Evolutionary conservation across 2,329 filamentous ascomycete species (phyloP), one percentile per base, ranked within the genome.

Genomic region (Phialophora tarda): DNA sequence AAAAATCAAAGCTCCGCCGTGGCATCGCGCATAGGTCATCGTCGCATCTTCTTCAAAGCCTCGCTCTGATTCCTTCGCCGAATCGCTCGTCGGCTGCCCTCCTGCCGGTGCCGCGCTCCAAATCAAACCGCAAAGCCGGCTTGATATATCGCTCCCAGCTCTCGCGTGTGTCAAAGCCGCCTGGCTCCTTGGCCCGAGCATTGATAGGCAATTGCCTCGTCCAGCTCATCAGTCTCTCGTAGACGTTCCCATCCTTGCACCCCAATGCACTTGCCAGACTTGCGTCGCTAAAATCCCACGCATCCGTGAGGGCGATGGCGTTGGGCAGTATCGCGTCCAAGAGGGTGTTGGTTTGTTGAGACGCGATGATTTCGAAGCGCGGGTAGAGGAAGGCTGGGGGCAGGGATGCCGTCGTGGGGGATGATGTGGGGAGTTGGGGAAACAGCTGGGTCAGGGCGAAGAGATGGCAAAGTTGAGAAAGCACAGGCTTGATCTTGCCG

Each of bases 201-300:
- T 53, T 53, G 48, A 53, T 53, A 5, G 48, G 48, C 48, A 53
- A 26, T 23, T 53, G 48, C 26, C 48, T 53, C 23, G 48, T 53
- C 48, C 48, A 53, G 10, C 48, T 53, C 48, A 53, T 53, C 14
- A 53, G 10, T 28, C 48, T 53, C 23, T 53, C 48, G 48, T 53
- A 53, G 48, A 53, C 48, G 26, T 53, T 26, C 23, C 48, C 48
- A 26, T 53, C 48, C 26, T 53, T 53, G 48, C 48, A 53, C 23
- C 48, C 48, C 23, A 53, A 8, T 10, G 48, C 48, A n/a, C 48
- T 53, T 26, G 48, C 48, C 10, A 53, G 48, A 28, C 23, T 24
- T n/a, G 48, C 48, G 48, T 53, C 48, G 48, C 21, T 53, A 21
- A 53, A 53, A 28, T 53, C 48, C 48, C 48, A 53, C 14, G 48